Percentiles rank a stretch among this genome's conserved stretches.
These are phyloP conservation scores for Penicillium daleae DNA, from an alignment of 495 filamentous ascomycete genomes.

Conservation along the genomic window DNA sequence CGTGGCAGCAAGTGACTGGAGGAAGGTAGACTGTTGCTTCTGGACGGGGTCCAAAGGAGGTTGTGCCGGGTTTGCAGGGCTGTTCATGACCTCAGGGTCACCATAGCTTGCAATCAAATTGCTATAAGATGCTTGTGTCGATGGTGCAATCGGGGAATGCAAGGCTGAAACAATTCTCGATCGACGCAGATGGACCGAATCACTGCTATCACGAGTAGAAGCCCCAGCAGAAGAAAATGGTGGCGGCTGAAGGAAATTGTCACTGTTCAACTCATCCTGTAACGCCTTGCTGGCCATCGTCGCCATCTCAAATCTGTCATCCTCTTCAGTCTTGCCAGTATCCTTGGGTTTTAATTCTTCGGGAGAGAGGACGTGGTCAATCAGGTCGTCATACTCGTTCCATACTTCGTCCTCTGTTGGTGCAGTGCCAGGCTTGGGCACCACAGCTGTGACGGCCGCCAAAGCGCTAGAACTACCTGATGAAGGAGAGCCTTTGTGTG, in stretches of 20 bases:
- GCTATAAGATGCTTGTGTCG: conserved; percentile 46
- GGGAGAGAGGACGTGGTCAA: conserved; percentile 70
- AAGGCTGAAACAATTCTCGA: conserved; percentile 48
- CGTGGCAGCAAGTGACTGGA: conserved; percentile 34
- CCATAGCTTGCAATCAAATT: conserved; percentile 43
- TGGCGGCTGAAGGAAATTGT: conserved; percentile 13
- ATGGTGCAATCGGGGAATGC: conserved; percentile 43
- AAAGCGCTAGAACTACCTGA: conserved; percentile 70
- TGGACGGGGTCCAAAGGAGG: conserved; percentile 15
- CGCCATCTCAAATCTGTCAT: conserved; percentile 41
- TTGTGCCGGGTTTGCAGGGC: conserved; percentile 2
- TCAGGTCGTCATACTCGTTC: conserved; percentile 91
- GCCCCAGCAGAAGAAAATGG: conserved; percentile 23
- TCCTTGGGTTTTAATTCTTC: conserved; percentile 33
- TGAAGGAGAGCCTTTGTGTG: conserved; percentile 68
- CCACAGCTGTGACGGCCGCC: conserved; percentile 61
- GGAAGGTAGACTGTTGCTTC: conserved; percentile 36
- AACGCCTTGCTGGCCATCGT: conserved; percentile 48
- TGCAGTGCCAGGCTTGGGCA: conserved; percentile 59
- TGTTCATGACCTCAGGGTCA: conserved; percentile 20
- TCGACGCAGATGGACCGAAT: conserved; percentile 45
- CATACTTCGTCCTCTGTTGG: conserved; percentile 86
- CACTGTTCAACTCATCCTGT: conserved; percentile 41
- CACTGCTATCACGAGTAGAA: conserved; percentile 35
- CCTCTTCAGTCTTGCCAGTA: conserved; percentile 16